Evolutionary conservation across 257 asterid genomes (phyloP), one percentile per base, ranked within the genome.

Genomic region (Solanum dulcamara): DNA sequence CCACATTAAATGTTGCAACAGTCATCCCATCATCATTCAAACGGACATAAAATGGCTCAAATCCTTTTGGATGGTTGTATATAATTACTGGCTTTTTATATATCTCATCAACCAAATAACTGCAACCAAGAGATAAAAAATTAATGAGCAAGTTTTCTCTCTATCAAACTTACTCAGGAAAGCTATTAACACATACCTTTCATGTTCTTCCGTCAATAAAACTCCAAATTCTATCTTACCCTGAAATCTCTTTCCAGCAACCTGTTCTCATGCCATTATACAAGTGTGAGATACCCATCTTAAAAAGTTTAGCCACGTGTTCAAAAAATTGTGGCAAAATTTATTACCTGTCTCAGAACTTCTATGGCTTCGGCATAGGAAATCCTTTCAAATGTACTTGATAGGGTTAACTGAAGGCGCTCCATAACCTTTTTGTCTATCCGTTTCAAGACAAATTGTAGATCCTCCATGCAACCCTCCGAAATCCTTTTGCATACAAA

Each of bases 181-280:
- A 71, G 83, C 33, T 64, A 59, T 42, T 30, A 64, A 48, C 22
- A 6, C 62, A 12, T 86, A 93, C 98, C 94, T 90, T 91, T 93
- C 95, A 26, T 96, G 97, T 91, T 95, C 99, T 89, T 96, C 99
- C 4, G 87, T 84, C 80, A 96, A 92, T 84, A 91, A 13, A 81
- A 59, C 88, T 22, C 99, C 98, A 94, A 94, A 96, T 85, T 94
- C 92, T 32, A 92, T 84, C 86, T 84, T 87, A 37, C 87, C 53
- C 13, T 90, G 90, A 35, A 90, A 92, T 38, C 68, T 90, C 70
- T 88, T 90, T 70, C 57, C 88, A 1, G 91, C 70, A 28, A 57
- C 93, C 97, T 94, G 91, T 79, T 86, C 83, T 14, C 64, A 81
- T 30, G 67, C 68, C 53, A 89, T 89, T 42, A 83, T 67, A 81